phyloP scores from a whole-genome alignment of 352 stramenopile genomes.

The Phytophthora uliginosa region DNA sequence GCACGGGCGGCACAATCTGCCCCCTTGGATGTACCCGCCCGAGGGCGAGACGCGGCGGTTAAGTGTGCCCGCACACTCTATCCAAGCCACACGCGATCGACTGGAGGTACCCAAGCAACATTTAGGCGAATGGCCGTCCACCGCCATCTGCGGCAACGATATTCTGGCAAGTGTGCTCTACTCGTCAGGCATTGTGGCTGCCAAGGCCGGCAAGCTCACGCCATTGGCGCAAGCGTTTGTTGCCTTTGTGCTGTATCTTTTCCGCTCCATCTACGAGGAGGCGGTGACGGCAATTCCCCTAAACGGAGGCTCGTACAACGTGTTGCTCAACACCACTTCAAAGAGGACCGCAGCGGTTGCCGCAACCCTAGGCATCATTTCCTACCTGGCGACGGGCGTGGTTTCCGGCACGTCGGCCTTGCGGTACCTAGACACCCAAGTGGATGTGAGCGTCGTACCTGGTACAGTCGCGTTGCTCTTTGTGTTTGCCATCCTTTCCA shows the following conservation, averaged over 20 bases:
- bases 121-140: conserved; percentile 88
- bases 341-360: conserved; percentile 92
- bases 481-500: conserved; percentile 84
- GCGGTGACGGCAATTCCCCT: conserved; percentile 91
- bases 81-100: conserved; percentile 37
- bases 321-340: conserved; percentile 93
- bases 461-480: conserved; percentile 76
- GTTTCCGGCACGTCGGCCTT: conserved; percentile 72
- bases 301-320: conserved; percentile 94
- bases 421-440: conserved; percentile 70
- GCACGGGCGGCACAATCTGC: conserved; percentile 20
- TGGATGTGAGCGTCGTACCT: conserved; percentile 50
- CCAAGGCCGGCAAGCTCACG: conserved; percentile 86
- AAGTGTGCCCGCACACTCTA: conserved; percentile 31
- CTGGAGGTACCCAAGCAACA: conserved; percentile 37
- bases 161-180: conserved; percentile 93
- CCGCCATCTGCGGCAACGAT: conserved; percentile 94
- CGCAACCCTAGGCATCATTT: conserved; percentile 92
- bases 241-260: conserved; percentile 72
- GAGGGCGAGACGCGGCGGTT: conserved; percentile 46
- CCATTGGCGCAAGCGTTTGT: conserved; percentile 88
- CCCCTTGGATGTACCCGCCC: conserved; percentile 57
- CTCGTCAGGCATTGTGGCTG: conserved; percentile 73
- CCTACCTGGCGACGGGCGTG: conserved; percentile 92
- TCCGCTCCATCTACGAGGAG: conserved; percentile 93